These are phyloP conservation scores for Ampelocalamus luodianensis DNA, from an alignment of 176 grass and related monocot species.

Conservation along the genomic window DNA sequence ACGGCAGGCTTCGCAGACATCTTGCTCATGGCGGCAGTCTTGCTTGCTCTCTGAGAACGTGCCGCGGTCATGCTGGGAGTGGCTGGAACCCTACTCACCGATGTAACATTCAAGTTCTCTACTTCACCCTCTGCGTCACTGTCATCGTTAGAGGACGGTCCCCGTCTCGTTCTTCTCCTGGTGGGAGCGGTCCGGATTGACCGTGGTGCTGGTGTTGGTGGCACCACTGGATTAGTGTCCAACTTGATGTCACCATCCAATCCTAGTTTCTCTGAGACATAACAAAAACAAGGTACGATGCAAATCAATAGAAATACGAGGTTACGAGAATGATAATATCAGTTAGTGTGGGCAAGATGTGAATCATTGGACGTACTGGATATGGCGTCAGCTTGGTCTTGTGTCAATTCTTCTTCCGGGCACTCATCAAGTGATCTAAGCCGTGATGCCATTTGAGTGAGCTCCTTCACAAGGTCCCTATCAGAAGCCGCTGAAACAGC, in stretches of 20 bases:
- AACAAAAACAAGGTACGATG: neutral
- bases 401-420: conserved; percentile 60
- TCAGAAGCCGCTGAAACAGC: conserved; percentile 50
- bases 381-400: conserved; percentile 58
- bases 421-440: conserved; percentile 71
- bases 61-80: conserved; percentile 50
- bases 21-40: conserved; percentile 74
- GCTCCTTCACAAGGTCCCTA: conserved; percentile 74
- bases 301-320: neutral
- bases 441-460: conserved; percentile 66
- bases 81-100: conserved; percentile 35
- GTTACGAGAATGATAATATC: neutral
- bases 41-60: conserved; percentile 81
- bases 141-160: conserved; percentile 46
- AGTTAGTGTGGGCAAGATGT: neutral
- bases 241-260: conserved; percentile 56
- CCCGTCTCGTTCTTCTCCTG: conserved; percentile 65
- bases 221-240: conserved; percentile 47
- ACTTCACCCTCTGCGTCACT: conserved; percentile 20
- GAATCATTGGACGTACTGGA: conserved; percentile 48
- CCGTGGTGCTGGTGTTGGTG: conserved; percentile 68
- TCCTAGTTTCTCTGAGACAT: conserved; percentile 70
- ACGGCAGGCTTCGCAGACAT: conserved; percentile 45
- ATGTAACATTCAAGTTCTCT: conserved; percentile 20
- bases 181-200: conserved; percentile 54